A percentile compares a stretch with the other conserved stretches of the same genome.
These are phyloP conservation scores for Puccinia horiana DNA, from an alignment of 1,284 basidiomycete species.

Conservation along the genomic window DNA sequence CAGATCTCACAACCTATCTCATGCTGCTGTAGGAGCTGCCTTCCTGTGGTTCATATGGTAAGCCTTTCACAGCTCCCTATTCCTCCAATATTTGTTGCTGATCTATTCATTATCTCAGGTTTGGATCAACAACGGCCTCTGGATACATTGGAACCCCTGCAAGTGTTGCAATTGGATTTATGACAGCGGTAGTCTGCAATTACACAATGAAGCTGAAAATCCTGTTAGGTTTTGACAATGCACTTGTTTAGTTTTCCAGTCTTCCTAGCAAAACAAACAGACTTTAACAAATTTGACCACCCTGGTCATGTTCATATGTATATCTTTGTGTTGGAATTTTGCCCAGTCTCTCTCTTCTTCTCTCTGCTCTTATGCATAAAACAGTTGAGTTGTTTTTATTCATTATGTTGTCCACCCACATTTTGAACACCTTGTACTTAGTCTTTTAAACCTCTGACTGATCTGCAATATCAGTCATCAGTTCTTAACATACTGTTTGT, in stretches of 20 bases:
- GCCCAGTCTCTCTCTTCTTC: too few relatives aligned
- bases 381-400: too few relatives aligned
- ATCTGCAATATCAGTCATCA: too few relatives aligned
- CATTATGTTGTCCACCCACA: too few relatives aligned
- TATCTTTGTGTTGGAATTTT: too few relatives aligned
- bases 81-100: too few relatives aligned
- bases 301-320: constrained; percentile 62
- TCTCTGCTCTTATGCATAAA: too few relatives aligned
- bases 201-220: constrained; percentile 93
- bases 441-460: too few relatives aligned
- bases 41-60: constrained; percentile 60
- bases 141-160: constrained; percentile 85
- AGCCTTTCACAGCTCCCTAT: neutral
- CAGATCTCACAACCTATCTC: constrained; percentile 59
- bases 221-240: constrained; percentile 71
- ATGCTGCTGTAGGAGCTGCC: constrained; percentile 60
- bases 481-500: too few relatives aligned
- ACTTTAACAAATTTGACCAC: constrained; percentile 25
- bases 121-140: constrained; percentile 76
- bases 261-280: neutral
- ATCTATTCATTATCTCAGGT: constrained; percentile 49
- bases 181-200: constrained; percentile 82
- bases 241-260: constrained; percentile 69
- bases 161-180: constrained; percentile 78
- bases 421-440: too few relatives aligned